These are phyloP conservation scores for Thelonectria rubi DNA, from an alignment of 2,329 filamentous ascomycete genomes.

Conservation along the genomic window DNA sequence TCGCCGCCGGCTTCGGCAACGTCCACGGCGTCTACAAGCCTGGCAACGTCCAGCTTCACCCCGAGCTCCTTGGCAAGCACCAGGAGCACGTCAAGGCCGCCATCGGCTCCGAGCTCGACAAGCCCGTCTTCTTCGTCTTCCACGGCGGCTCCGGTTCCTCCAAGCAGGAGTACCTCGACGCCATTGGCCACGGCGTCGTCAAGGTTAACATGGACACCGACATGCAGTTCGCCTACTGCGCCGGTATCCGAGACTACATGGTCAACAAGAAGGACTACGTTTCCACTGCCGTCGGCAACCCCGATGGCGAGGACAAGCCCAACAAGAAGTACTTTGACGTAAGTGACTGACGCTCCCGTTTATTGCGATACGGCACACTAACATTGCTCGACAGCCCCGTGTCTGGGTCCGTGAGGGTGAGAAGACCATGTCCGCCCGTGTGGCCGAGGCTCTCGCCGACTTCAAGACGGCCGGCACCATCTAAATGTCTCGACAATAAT, in stretches of 20 bases:
- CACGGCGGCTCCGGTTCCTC: slow-evolving; percentile 94
- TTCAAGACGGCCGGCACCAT: slow-evolving; percentile 71
- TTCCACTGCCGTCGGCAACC: slow-evolving; percentile 87
- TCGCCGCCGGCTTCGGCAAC: slow-evolving; percentile 97
- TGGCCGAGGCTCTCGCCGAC: slow-evolving; percentile 83
- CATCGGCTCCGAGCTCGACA: slow-evolving; percentile 74
- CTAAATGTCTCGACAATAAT: slow-evolving; percentile 35
- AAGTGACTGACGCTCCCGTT: slow-evolving; percentile 36
- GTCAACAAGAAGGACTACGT: slow-evolving; percentile 96
- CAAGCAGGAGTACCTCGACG: slow-evolving; percentile 89
- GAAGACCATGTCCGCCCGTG: slow-evolving; percentile 91
- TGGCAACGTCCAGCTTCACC: slow-evolving; percentile 95
- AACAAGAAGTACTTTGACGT: slow-evolving; percentile 95
- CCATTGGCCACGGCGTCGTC: slow-evolving; percentile 92
- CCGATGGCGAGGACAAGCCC: slow-evolving; percentile 94
- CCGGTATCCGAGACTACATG: slow-evolving; percentile 94
- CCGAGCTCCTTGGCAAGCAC: slow-evolving; percentile 96
- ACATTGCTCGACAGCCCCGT: slow-evolving; percentile 66
- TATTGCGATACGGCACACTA: neutral
- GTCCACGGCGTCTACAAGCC: slow-evolving; percentile 99
- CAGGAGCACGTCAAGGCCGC: slow-evolving; percentile 90
- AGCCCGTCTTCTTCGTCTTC: slow-evolving; percentile 99
- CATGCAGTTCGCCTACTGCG: slow-evolving; percentile 93
- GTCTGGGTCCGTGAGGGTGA: slow-evolving; percentile 97
- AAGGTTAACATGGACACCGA: slow-evolving; percentile 99